A percentile compares a stretch with the other conserved stretches of the same genome.
Evolutionary conservation across 1,284 basidiomycete genomes (phyloP).

Genomic region (Athelia psychrophila): DNA sequence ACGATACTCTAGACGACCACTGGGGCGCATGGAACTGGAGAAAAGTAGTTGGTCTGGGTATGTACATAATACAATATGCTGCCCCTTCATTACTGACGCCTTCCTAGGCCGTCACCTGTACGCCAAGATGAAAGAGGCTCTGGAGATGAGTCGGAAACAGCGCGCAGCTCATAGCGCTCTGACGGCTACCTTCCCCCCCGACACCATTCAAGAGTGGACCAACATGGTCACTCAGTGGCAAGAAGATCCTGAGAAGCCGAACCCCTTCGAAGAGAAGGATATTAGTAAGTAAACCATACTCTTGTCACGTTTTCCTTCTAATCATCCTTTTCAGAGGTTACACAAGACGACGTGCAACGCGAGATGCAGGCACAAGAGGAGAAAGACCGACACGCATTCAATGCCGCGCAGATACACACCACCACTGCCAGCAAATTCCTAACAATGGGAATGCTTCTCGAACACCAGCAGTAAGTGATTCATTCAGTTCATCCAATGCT

Average conservation of each 20-base stretch:
- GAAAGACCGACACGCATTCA: background rate
- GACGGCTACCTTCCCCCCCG: background rate
- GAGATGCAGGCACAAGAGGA: background rate
- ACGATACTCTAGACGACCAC: slow-evolving; percentile 18
- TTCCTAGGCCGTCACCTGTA: background rate
- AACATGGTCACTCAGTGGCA: background rate
- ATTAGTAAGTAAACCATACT: background rate
- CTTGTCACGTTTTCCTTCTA: background rate
- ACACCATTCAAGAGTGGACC: background rate
- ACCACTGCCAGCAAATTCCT: slow-evolving; percentile 4
- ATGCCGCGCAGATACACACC: background rate
- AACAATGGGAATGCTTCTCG: slow-evolving; percentile 2
- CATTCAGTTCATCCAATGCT: too few species aligned
- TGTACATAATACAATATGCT: slow-evolving; percentile 1
- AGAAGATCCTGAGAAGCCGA: background rate
- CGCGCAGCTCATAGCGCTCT: background rate
- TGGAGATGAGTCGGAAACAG: background rate
- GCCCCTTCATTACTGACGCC: background rate
- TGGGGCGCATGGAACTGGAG: slow-evolving; percentile 9
- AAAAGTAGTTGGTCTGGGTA: slow-evolving; percentile 9
- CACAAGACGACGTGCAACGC: background rate
- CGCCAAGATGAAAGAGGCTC: background rate
- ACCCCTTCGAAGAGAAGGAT: background rate
- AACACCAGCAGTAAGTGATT: slow-evolving; percentile 7
- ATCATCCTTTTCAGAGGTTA: background rate